Percentiles rank a stretch among this genome's conserved stretches.
These are phyloP conservation scores for Oropetium thomaeum DNA, from an alignment of 176 grass and related monocot genomes.

Conservation along the genomic window DNA sequence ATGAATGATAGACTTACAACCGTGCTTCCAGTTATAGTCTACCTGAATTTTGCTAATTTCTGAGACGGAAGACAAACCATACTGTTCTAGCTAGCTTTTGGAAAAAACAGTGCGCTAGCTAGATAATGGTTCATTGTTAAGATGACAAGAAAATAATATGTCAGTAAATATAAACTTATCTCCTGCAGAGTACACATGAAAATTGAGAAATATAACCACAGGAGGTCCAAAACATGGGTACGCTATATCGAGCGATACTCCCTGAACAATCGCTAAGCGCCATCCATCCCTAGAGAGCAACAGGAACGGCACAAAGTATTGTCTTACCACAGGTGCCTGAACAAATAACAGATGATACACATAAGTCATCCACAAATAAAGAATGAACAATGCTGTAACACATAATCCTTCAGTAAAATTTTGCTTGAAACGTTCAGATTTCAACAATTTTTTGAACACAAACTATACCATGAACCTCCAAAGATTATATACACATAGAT, in stretches of 20 bases:
- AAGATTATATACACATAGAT: not conserved
- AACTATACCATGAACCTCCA: not conserved
- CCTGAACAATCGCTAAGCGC: slow-evolving; percentile 26
- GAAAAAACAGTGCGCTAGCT: slow-evolving; percentile 14
- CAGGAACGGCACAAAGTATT: slow-evolving; percentile 28
- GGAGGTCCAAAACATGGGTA: not conserved
- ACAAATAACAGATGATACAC: slow-evolving; percentile 28
- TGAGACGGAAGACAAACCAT: not conserved
- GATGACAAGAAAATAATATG: not conserved
- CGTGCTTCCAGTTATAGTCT: not conserved
- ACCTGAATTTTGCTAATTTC: slow-evolving; percentile 1
- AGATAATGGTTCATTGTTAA: slow-evolving; percentile 17
- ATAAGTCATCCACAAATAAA: not conserved
- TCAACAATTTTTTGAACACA: not conserved
- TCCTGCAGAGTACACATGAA: slow-evolving; percentile 27
- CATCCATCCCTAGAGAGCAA: slow-evolving; percentile 19
- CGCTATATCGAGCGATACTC: slow-evolving; percentile 21
- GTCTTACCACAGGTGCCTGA: slow-evolving; percentile 52
- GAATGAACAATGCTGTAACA: not conserved
- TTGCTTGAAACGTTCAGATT: not conserved
- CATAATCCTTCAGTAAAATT: not conserved
- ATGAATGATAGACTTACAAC: slow-evolving; percentile 13
- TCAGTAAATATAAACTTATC: not conserved
- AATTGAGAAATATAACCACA: not conserved
- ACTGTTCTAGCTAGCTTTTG: slow-evolving; percentile 26